Evolutionary conservation across 495 filamentous ascomycete genomes (phyloP).

Genomic region (Hapsidospora chrysogenum): DNA sequence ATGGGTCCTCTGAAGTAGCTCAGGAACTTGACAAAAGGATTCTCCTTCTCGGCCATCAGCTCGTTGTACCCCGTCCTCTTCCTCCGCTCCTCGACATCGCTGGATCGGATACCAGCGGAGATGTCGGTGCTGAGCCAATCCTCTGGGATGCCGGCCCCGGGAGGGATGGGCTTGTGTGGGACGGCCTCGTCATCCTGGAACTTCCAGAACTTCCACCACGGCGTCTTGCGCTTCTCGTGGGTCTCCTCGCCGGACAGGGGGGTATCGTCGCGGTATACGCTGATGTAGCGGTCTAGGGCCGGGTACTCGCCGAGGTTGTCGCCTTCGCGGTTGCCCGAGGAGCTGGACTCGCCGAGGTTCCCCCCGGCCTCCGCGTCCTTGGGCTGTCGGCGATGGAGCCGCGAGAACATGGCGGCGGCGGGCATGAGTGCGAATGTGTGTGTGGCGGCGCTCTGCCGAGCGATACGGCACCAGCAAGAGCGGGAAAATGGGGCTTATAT

Average conservation of each 20-base stretch:
- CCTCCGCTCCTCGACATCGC: slow-evolving; percentile 47
- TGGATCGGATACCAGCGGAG: slow-evolving; percentile 37
- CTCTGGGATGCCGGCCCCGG: slow-evolving; percentile 21
- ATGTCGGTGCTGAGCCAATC: slow-evolving; percentile 64
- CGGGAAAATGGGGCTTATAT: too few species aligned
- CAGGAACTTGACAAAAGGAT: slow-evolving; percentile 60
- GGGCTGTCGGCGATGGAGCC: background rate
- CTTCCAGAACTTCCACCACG: slow-evolving; percentile 3
- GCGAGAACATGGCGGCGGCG: background rate
- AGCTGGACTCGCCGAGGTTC: background rate
- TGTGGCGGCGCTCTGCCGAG: too few species aligned
- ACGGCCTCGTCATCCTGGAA: background rate
- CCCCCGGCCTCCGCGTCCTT: background rate
- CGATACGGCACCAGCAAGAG: too few species aligned
- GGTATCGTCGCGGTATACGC: slow-evolving; percentile 1
- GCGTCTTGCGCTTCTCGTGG: background rate
- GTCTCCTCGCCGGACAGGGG: background rate
- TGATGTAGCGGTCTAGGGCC: slow-evolving; percentile 2
- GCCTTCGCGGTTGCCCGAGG: background rate
- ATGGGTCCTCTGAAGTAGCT: slow-evolving; percentile 71
- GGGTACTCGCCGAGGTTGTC: slow-evolving; percentile 1
- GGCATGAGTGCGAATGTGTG: too few species aligned
- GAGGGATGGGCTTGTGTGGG: background rate
- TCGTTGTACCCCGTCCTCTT: slow-evolving; percentile 60
- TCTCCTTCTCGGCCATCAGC: slow-evolving; percentile 58